A percentile compares a stretch with the other conserved stretches of the same genome.
phyloP scores from a whole-genome alignment of 495 filamentous ascomycete species.

The Astrothelium subdiscretum region DNA sequence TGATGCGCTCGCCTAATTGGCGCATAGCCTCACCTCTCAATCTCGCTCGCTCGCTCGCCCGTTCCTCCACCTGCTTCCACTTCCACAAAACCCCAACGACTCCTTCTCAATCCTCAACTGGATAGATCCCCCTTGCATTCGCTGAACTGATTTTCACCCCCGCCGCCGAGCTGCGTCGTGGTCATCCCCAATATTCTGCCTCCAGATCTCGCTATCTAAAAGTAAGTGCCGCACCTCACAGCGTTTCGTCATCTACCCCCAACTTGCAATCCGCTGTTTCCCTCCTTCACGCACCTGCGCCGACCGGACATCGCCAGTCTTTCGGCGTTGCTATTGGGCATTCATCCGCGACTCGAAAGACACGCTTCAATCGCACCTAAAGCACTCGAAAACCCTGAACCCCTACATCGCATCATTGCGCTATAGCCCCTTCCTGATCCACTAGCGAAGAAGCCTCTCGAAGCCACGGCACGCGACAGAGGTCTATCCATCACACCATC shows the following conservation, averaged over 20 bases:
- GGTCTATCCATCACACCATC: neutral
- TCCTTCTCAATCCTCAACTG: neutral
- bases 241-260: neutral
- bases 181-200: too few relatives aligned
- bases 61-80: too few relatives aligned
- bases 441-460: neutral
- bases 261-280: neutral
- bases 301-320: neutral
- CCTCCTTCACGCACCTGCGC: neutral
- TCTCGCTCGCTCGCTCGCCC: neutral
- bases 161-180: neutral
- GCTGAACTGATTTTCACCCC: neutral
- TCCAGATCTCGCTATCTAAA: neutral
- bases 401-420: neutral
- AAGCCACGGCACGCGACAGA: neutral
- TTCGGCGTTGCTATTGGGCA: neutral
- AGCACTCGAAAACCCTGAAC: neutral
- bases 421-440: neutral
- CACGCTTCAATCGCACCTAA: neutral
- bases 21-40: neutral
- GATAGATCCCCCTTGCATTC: neutral
- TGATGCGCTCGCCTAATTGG: slow-evolving; percentile 1
- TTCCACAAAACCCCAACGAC: neutral
- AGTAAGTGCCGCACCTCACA: neutral
- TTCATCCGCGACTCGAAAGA: neutral